Conservation (phyloP, 2,329 filamentous ascomycete species). For the Ceratocystis variospora region DNA sequence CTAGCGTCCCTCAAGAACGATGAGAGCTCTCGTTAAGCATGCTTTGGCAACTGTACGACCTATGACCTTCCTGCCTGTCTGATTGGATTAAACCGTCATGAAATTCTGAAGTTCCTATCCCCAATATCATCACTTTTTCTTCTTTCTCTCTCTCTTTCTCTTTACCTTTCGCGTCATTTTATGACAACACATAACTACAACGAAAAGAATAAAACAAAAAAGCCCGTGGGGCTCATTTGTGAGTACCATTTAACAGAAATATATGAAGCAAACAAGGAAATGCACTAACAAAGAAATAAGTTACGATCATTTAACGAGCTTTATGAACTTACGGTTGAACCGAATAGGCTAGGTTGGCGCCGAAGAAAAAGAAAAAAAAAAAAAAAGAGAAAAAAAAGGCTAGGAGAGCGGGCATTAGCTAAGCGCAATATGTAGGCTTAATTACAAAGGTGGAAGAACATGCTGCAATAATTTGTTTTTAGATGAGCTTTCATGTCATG, state of each 20-base stretch:
- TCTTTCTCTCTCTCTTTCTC: background rate
- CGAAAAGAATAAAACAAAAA: background rate
- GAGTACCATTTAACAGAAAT: background rate
- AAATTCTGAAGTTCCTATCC: background rate
- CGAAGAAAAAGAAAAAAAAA: background rate
- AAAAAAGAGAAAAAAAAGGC: background rate
- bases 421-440: background rate
- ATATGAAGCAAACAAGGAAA: background rate
- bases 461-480: background rate
- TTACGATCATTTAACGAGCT: slow-evolving; percentile 4
- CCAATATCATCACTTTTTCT: background rate
- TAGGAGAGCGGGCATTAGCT: background rate
- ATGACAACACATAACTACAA: background rate
- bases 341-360: background rate
- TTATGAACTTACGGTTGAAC: background rate
- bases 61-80: background rate
- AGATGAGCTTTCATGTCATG: background rate
- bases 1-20: background rate
- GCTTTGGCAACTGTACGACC: background rate
- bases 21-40: background rate
- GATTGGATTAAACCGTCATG: background rate
- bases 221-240: background rate
- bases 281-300: background rate
- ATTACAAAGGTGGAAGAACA: background rate
- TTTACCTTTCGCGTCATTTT: background rate